Conservation (phyloP, 148 eudicot genomes). For the Cornus florida region DNA sequence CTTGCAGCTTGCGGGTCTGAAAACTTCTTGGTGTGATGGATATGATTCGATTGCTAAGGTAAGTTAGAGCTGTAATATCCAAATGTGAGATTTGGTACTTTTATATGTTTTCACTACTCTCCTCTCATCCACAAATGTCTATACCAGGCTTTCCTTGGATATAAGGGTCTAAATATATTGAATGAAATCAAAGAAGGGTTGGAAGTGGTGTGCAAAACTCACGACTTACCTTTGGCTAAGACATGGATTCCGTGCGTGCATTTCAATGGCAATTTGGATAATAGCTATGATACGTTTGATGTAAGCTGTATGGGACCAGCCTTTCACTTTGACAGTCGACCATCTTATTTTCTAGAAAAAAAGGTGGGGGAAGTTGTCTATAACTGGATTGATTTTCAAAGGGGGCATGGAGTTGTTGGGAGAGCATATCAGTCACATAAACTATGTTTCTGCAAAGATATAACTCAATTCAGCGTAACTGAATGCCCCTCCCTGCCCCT, state of each 20-base stretch:
- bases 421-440: too few relatives aligned
- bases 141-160: slow-evolving; percentile 12
- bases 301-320: too few relatives aligned
- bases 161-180: slow-evolving; percentile 1
- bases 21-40: not conserved
- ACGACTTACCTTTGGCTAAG: slow-evolving; percentile 28
- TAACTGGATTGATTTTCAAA: too few relatives aligned
- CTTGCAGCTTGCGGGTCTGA: not conserved
- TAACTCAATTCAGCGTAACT: too few relatives aligned
- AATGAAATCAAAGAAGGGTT: slow-evolving; percentile 22
- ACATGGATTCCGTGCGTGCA: slow-evolving; percentile 34
- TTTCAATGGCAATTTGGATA: not conserved
- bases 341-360: too few relatives aligned
- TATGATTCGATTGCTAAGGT: not conserved
- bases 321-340: too few relatives aligned
- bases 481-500: too few relatives aligned
- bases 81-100: not conserved
- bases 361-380: too few relatives aligned
- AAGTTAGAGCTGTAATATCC: not conserved
- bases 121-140: not conserved
- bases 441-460: too few relatives aligned
- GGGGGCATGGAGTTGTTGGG: too few relatives aligned
- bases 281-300: too few relatives aligned
- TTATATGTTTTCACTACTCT: not conserved
- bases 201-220: slow-evolving; percentile 20